Conservation (phyloP, 768 basidiomycete genomes). For the Fistulinella prunicolor region DNA sequence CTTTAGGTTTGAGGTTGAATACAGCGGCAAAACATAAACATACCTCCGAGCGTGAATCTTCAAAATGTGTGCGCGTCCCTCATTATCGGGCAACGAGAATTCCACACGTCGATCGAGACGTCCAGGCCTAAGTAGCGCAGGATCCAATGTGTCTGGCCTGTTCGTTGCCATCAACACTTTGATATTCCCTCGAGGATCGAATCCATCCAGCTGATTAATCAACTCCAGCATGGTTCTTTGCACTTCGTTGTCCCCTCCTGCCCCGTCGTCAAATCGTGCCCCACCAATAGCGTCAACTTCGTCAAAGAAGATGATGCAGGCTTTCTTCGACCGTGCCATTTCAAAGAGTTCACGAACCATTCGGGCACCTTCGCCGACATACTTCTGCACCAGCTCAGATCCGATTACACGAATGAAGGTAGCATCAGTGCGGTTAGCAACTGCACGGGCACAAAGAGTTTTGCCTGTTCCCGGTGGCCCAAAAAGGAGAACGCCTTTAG, state of each 20-base stretch:
- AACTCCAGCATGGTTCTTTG: slow-evolving; percentile 99
- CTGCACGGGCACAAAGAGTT: slow-evolving; percentile 96
- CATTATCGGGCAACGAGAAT: slow-evolving; percentile 91
- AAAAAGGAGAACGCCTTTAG: slow-evolving; percentile 94
- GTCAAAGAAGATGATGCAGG: slow-evolving; percentile 99
- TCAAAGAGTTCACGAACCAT: slow-evolving; percentile 99
- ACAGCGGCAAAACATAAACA: slow-evolving; percentile 13
- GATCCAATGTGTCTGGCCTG: slow-evolving; percentile 98
- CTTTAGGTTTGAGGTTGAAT: not conserved
- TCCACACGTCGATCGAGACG: slow-evolving; percentile 97
- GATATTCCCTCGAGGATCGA: slow-evolving; percentile 98
- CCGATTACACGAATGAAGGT: slow-evolving; percentile 99
- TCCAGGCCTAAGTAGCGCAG: slow-evolving; percentile 92
- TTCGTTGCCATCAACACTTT: slow-evolving; percentile 99
- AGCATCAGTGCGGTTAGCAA: slow-evolving; percentile 97
- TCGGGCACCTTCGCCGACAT: slow-evolving; percentile 97
- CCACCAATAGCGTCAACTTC: slow-evolving; percentile 99
- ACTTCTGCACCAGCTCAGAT: slow-evolving; percentile 99
- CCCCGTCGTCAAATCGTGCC: slow-evolving; percentile 96
- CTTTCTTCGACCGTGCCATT: slow-evolving; percentile 98
- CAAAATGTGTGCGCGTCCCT: slow-evolving; percentile 95
- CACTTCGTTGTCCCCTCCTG: slow-evolving; percentile 98
- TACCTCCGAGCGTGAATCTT: slow-evolving; percentile 95
- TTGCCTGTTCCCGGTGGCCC: slow-evolving; percentile 99
- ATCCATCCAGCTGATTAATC: slow-evolving; percentile 98